Conservation (phyloP, 306 rosid species). For the Abrus precatorius region DNA sequence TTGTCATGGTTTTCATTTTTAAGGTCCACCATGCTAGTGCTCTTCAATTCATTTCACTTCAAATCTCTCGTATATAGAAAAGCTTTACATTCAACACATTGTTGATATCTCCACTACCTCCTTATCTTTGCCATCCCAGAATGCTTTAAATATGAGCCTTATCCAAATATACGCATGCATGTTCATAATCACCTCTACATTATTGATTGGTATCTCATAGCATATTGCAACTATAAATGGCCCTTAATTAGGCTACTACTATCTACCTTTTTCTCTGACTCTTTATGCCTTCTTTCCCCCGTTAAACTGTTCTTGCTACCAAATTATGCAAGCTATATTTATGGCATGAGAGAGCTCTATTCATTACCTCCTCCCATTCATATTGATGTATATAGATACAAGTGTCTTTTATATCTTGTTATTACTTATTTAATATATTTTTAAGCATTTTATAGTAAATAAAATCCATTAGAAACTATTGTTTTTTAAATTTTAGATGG, state of each 20-base stretch:
- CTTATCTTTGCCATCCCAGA: neutral
- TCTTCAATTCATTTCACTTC: constrained; percentile 4
- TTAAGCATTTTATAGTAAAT: no score
- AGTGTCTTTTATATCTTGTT: no score
- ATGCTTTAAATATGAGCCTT: neutral
- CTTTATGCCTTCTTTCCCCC: neutral
- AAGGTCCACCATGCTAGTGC: constrained; percentile 8
- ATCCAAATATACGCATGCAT: neutral
- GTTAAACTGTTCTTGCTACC: neutral
- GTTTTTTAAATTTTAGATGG: no score
- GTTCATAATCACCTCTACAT: neutral
- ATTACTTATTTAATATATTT: no score
- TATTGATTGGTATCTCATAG: neutral
- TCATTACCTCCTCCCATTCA: no score
- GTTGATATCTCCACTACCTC: neutral
- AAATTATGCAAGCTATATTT: neutral
- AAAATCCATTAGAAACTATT: no score
- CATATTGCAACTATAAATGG: neutral
- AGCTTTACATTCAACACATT: neutral
- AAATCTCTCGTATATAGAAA: neutral
- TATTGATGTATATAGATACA: no score
- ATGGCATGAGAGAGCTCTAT: no score
- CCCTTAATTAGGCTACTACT: neutral
- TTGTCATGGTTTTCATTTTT: constrained; percentile 5
- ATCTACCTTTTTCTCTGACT: neutral